phyloP scores from a whole-genome alignment of 768 basidiomycete species.

The Podaxis carcinomalis region DNA sequence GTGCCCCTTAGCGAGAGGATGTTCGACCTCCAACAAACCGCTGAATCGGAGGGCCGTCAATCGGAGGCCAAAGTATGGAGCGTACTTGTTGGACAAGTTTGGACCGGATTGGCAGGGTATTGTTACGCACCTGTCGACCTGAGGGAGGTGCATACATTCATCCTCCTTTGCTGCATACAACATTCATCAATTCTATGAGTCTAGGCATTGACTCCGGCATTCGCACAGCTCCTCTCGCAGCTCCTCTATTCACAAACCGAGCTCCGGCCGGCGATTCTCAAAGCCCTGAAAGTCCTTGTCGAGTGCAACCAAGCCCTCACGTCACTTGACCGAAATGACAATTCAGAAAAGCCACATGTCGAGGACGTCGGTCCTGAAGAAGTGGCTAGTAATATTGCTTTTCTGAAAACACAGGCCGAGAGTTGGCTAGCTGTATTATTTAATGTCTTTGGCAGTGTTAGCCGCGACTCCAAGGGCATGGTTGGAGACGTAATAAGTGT shows the following conservation, averaged over 20 bases:
- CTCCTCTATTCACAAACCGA: constrained; percentile 87
- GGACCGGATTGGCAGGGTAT: constrained; percentile 90
- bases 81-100: constrained; percentile 89
- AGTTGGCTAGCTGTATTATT: constrained; percentile 95
- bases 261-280: constrained; percentile 78
- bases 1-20: constrained; percentile 91
- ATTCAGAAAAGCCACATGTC: constrained; percentile 20
- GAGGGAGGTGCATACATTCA: constrained; percentile 42
- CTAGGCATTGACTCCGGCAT: constrained; percentile 70
- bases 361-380: constrained; percentile 51
- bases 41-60: constrained; percentile 65
- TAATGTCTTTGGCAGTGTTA: constrained; percentile 90
- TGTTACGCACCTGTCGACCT: constrained; percentile 80
- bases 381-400: constrained; percentile 63
- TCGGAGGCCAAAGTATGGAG: constrained; percentile 95
- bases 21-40: constrained; percentile 82
- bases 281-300: constrained; percentile 75
- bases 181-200: constrained; percentile 2
- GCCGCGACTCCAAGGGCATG: constrained; percentile 67
- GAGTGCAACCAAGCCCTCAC: constrained; percentile 60
- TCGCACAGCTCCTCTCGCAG: constrained; percentile 89
- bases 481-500: constrained; percentile 84
- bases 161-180: background rate
- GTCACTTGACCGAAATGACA: constrained; percentile 23
- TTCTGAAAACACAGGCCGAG: constrained; percentile 74